A percentile compares a stretch with the other conserved stretches of the same genome.
Conservation (phyloP, 2,329 filamentous ascomycete species). For the Xylariales sp. region DNA sequence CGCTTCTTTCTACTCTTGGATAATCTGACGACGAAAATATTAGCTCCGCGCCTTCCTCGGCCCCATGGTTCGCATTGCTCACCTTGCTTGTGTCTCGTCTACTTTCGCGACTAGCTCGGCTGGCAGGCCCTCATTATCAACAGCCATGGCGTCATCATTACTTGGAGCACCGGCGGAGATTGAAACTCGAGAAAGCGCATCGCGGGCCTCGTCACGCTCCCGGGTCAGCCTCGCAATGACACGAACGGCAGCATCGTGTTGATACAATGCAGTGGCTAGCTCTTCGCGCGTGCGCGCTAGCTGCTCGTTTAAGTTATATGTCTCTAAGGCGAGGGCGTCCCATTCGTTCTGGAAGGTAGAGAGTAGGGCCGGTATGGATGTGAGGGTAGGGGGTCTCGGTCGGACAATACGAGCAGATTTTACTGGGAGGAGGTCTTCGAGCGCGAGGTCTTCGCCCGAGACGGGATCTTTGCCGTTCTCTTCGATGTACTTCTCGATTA, state of each 20-base stretch:
- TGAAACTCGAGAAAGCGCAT: slow-evolving; percentile 86
- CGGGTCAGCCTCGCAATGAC: slow-evolving; percentile 92
- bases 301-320: slow-evolving; percentile 90
- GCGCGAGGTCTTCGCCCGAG: slow-evolving; percentile 83
- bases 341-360: slow-evolving; percentile 98
- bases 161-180: slow-evolving; percentile 68
- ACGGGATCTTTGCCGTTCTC: slow-evolving; percentile 94
- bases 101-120: slow-evolving; percentile 78
- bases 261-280: slow-evolving; percentile 91
- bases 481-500: slow-evolving; percentile 94
- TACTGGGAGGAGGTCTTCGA: slow-evolving; percentile 88
- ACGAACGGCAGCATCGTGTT: slow-evolving; percentile 95
- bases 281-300: slow-evolving; percentile 91
- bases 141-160: slow-evolving; percentile 89
- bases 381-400: slow-evolving; percentile 90
- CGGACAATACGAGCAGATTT: slow-evolving; percentile 86
- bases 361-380: slow-evolving; percentile 94
- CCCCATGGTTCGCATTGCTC: slow-evolving; percentile 52
- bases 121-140: slow-evolving; percentile 83
- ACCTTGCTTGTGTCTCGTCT: slow-evolving; percentile 84
- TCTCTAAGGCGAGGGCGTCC: slow-evolving; percentile 92
- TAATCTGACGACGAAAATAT: slow-evolving; percentile 65
- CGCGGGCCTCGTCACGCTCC: slow-evolving; percentile 91
- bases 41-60: slow-evolving; percentile 33
- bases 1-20: slow-evolving; percentile 92